A percentile compares a stretch with the other conserved stretches of the same genome.
These are phyloP conservation scores for Lactifluus echinatus DNA, from an alignment of 768 basidiomycete genomes.

Conservation along the genomic window DNA sequence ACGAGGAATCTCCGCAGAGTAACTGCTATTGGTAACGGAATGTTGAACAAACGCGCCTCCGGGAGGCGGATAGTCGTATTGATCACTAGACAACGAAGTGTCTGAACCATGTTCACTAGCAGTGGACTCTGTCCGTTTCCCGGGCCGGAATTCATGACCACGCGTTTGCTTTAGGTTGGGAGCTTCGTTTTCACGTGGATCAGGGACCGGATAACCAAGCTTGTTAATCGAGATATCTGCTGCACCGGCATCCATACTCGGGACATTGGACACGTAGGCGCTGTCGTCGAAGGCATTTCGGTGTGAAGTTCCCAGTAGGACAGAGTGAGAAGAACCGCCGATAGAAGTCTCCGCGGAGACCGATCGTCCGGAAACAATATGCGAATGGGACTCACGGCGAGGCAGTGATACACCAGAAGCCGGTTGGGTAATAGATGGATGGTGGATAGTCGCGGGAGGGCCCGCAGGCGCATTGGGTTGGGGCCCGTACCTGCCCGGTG, in stretches of 20 bases:
- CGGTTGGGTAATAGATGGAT: not conserved
- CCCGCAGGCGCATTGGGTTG: not conserved
- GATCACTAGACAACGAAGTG: not conserved
- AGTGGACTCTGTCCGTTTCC: not conserved
- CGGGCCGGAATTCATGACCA: not conserved
- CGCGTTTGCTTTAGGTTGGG: not conserved
- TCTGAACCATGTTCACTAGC: not conserved
- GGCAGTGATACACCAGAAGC: constrained; percentile 3
- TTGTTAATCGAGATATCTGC: not conserved
- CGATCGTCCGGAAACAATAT: not conserved
- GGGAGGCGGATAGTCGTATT: not conserved
- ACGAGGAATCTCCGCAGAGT: not conserved
- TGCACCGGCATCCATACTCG: not conserved
- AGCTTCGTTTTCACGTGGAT: not conserved
- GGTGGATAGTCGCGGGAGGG: not conserved
- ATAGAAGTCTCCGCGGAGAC: not conserved
- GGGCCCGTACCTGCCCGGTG: not conserved
- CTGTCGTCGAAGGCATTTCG: not conserved
- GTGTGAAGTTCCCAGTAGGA: not conserved
- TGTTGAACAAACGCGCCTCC: not conserved
- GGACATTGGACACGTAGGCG: not conserved
- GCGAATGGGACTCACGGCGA: constrained; percentile 2
- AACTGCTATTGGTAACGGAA: not conserved
- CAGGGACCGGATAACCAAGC: not conserved
- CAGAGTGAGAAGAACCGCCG: not conserved